Conservation (phyloP, 148 eudicot species). For the Polygonum maritimum region DNA sequence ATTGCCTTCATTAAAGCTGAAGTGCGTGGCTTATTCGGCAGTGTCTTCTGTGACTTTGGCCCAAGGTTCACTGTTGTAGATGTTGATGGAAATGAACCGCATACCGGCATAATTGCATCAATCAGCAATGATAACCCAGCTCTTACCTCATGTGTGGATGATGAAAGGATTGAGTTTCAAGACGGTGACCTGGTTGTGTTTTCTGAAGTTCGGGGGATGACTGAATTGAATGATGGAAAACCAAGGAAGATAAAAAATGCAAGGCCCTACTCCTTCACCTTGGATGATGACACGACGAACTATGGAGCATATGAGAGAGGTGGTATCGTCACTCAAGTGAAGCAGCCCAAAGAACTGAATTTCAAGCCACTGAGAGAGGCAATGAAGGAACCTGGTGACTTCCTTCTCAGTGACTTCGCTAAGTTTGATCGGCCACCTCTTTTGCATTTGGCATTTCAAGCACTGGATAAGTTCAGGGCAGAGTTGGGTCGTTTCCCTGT, state of each 20-base stretch:
- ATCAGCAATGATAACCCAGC: constrained; percentile 64
- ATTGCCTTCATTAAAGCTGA: constrained; percentile 42
- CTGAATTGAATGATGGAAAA: constrained; percentile 66
- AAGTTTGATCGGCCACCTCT: constrained; percentile 71
- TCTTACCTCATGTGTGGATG: constrained; percentile 64
- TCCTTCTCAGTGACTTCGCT: constrained; percentile 64
- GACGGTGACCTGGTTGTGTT: constrained; percentile 71
- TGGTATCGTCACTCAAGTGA: constrained; percentile 71
- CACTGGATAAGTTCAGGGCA: constrained; percentile 47
- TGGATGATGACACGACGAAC: constrained; percentile 69
- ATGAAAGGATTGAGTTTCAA: constrained; percentile 67
- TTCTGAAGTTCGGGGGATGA: constrained; percentile 70
- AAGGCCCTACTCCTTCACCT: constrained; percentile 55
- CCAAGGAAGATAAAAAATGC: constrained; percentile 54
- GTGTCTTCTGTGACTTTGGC: constrained; percentile 41
- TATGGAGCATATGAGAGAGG: constrained; percentile 49
- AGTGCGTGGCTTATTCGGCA: constrained; percentile 43
- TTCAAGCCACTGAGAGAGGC: constrained; percentile 54
- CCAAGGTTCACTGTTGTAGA: constrained; percentile 36
- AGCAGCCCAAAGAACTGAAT: constrained; percentile 57
- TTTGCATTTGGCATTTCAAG: constrained; percentile 66
- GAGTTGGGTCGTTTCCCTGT: constrained; percentile 49
- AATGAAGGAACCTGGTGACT: constrained; percentile 62
- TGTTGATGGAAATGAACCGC: constrained; percentile 67
- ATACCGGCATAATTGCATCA: constrained; percentile 58